Conservation (phyloP, 2,329 filamentous ascomycete species). For the Alternaria sp. region DNA sequence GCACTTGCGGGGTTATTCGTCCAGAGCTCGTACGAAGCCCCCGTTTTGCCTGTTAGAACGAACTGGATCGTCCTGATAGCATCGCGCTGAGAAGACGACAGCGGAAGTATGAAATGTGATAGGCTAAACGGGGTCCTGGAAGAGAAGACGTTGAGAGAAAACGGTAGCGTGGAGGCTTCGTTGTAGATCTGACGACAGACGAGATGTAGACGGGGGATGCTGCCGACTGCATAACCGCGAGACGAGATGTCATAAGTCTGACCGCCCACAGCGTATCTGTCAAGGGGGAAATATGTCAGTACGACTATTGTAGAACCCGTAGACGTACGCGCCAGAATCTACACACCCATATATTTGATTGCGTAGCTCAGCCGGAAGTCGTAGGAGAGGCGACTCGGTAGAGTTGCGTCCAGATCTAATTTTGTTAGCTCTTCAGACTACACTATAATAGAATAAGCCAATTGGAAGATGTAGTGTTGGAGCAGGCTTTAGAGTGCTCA, state of each 20-base stretch:
- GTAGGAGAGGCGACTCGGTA: background rate
- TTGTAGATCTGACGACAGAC: background rate
- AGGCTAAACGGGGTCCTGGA: fast-evolving
- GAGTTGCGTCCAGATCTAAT: background rate
- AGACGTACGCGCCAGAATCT: background rate
- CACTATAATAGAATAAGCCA: background rate
- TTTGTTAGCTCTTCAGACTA: background rate
- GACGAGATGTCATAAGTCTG: fast-evolving
- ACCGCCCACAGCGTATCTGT: background rate
- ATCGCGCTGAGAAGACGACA: background rate
- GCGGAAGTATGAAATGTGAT: fast-evolving
- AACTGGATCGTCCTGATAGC: background rate
- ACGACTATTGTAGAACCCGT: background rate
- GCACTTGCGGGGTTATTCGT: too few relatives aligned
- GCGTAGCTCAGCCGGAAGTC: background rate
- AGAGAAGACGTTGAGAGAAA: background rate
- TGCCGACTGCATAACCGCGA: background rate
- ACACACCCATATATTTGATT: background rate
- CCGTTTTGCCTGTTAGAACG: too few relatives aligned
- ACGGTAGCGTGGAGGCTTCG: background rate
- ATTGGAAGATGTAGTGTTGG: background rate
- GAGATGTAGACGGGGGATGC: background rate
- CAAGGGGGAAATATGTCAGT: background rate
- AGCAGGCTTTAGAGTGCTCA: background rate
- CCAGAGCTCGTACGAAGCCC: too few relatives aligned